Conservation (phyloP, 202 grass and related monocot genomes). For the Zizania palustris region DNA sequence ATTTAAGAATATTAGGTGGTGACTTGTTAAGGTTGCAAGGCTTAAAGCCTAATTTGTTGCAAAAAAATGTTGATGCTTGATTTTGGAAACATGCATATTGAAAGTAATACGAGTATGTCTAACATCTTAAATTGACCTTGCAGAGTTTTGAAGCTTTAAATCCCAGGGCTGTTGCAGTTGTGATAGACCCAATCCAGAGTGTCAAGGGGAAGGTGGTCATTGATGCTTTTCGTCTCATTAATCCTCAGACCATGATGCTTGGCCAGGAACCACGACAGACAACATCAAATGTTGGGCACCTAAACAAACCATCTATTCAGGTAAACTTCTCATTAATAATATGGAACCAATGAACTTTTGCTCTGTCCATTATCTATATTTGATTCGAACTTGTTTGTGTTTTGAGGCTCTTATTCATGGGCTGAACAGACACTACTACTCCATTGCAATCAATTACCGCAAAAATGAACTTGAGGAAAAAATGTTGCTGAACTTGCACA, state of each 20-base stretch:
- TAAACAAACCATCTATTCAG: slow-evolving; percentile 91
- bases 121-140: slow-evolving; percentile 28
- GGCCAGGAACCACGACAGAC: slow-evolving; percentile 89
- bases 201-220: slow-evolving; percentile 99
- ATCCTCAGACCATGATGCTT: slow-evolving; percentile 87
- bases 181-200: slow-evolving; percentile 92
- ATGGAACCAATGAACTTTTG: background rate
- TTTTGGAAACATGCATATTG: background rate
- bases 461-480: slow-evolving; percentile 96
- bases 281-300: slow-evolving; percentile 88
- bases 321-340: slow-evolving; percentile 37
- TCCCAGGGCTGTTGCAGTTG: slow-evolving; percentile 88
- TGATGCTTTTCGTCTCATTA: slow-evolving; percentile 90
- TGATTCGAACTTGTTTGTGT: slow-evolving; percentile 26
- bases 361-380: slow-evolving; percentile 2
- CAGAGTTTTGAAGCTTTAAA: slow-evolving; percentile 98
- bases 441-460: slow-evolving; percentile 94
- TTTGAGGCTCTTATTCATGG: slow-evolving; percentile 87
- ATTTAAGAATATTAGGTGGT: background rate
- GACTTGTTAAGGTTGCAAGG: background rate
- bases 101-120: background rate
- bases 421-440: slow-evolving; percentile 86
- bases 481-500: slow-evolving; percentile 87
- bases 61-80: background rate
- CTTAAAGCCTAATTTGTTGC: background rate